A percentile compares a stretch with the other conserved stretches of the same genome.
These are phyloP conservation scores for Pleurotus ostreatus DNA, from an alignment of 768 basidiomycete species.

Conservation along the genomic window DNA sequence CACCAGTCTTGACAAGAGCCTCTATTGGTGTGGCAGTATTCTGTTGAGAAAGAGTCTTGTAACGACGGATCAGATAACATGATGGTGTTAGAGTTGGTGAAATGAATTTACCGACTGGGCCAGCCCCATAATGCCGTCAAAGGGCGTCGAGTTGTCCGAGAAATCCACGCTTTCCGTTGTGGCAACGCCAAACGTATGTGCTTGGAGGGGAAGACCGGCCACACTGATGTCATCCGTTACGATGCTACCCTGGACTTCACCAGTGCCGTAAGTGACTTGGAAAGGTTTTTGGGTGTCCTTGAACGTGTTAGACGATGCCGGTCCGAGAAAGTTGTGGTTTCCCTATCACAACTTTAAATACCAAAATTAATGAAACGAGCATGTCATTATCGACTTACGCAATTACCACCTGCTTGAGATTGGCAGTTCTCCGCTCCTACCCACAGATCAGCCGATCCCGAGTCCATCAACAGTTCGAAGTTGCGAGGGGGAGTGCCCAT, in stretches of 20 bases:
- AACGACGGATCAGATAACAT: neutral
- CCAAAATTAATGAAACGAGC: neutral
- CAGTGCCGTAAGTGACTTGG: conserved; percentile 43
- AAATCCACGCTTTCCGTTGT: conserved; percentile 51
- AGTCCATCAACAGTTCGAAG: conserved; percentile 55
- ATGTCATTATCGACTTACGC: conserved; percentile 14
- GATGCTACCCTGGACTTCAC: conserved; percentile 54
- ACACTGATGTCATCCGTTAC: conserved; percentile 54
- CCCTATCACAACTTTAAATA: conserved; percentile 21
- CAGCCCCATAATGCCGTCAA: conserved; percentile 76
- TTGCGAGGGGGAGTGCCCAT: conserved; percentile 44
- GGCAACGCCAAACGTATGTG: conserved; percentile 63
- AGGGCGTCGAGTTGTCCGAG: conserved; percentile 39
- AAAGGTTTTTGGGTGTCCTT: conserved; percentile 22
- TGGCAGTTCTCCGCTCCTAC: conserved; percentile 44
- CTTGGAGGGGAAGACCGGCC: conserved; percentile 48
- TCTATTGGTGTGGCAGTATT: conserved; percentile 65
- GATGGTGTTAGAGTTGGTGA: too few species aligned
- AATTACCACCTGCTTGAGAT: conserved; percentile 22
- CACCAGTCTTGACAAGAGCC: conserved; percentile 50
- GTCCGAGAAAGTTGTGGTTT: conserved; percentile 50
- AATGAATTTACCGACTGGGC: conserved; percentile 53
- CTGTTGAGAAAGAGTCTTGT: conserved; percentile 60
- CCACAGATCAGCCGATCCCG: conserved; percentile 63
- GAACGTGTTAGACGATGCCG: conserved; percentile 60